Percentiles rank a stretch among this genome's conserved stretches.
Conservation (phyloP, 2,329 filamentous ascomycete genomes). For the Cladosporium austrohemisphaericum region DNA sequence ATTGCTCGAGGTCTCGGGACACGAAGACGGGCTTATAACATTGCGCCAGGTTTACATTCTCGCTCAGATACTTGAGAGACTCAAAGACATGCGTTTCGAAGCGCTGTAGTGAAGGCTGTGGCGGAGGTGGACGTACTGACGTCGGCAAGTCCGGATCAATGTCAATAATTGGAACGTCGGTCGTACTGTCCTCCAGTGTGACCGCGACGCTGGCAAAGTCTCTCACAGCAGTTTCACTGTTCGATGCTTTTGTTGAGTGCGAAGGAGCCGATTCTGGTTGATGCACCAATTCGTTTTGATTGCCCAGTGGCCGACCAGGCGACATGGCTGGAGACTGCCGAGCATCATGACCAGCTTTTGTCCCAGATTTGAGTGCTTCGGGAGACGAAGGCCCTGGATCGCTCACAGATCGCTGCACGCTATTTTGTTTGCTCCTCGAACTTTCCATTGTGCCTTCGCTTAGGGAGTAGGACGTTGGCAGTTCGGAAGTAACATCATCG, state of each 20-base stretch:
- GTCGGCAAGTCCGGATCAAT: neutral
- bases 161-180: neutral
- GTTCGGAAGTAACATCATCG: constrained; percentile 27
- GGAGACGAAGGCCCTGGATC: constrained; percentile 20
- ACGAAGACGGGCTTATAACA: constrained; percentile 36
- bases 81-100: constrained; percentile 32
- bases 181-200: neutral
- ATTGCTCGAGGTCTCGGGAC: constrained; percentile 48
- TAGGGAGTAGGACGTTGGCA: constrained; percentile 35
- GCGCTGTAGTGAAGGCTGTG: constrained; percentile 18
- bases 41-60: constrained; percentile 25
- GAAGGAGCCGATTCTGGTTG: neutral
- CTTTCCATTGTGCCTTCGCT: constrained; percentile 27
- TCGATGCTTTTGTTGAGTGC: neutral
- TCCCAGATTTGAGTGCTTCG: constrained; percentile 1
- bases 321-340: too few species aligned
- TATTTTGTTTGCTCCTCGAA: constrained; percentile 16
- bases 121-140: constrained; percentile 24
- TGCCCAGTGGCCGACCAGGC: too few species aligned
- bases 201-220: neutral
- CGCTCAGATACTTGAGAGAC: constrained; percentile 28
- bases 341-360: too few species aligned
- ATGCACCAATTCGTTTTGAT: too few species aligned
- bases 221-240: constrained; percentile 3
- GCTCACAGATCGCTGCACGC: constrained; percentile 22